These are phyloP conservation scores for Cercis canadensis DNA, from an alignment of 306 rosid genomes.

Conservation along the genomic window DNA sequence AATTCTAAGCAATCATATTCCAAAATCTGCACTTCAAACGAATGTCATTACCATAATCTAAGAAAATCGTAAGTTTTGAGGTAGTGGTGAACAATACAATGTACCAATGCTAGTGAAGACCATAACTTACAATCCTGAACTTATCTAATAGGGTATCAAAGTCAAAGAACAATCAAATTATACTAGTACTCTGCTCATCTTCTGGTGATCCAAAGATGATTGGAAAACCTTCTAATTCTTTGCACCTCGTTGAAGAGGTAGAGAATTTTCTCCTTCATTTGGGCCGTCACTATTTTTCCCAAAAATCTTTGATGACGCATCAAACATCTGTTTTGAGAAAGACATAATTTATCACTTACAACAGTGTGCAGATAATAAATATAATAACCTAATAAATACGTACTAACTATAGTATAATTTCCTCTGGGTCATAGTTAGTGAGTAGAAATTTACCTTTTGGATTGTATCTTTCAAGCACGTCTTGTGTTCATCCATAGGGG, in stretches of 20 bases:
- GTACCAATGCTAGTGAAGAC: neutral
- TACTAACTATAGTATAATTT: neutral
- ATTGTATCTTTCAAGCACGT: constrained; percentile 61
- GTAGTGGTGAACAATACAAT: neutral
- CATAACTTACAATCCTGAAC: neutral
- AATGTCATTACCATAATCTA: neutral
- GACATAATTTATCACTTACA: constrained; percentile 10
- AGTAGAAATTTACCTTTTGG: constrained; percentile 45
- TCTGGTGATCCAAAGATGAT: constrained; percentile 17
- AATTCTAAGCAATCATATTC: neutral
- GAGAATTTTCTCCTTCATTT: constrained; percentile 40
- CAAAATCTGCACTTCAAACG: constrained; percentile 16
- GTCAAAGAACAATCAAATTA: constrained; percentile 15
- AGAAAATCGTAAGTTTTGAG: constrained; percentile 2
- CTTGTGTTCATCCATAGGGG: constrained; percentile 62
- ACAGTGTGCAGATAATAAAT: neutral
- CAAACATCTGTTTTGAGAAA: constrained; percentile 53
- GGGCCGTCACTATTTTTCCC: constrained; percentile 31
- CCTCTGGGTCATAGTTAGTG: neutral
- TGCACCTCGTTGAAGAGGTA: constrained; percentile 39
- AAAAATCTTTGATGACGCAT: constrained; percentile 36
- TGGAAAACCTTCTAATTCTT: constrained; percentile 38
- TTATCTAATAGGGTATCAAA: neutral
- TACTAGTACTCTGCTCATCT: neutral
- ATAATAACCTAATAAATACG: neutral